Conservation (phyloP, 106 monocot genomes). For the Dendrobium officinale region DNA sequence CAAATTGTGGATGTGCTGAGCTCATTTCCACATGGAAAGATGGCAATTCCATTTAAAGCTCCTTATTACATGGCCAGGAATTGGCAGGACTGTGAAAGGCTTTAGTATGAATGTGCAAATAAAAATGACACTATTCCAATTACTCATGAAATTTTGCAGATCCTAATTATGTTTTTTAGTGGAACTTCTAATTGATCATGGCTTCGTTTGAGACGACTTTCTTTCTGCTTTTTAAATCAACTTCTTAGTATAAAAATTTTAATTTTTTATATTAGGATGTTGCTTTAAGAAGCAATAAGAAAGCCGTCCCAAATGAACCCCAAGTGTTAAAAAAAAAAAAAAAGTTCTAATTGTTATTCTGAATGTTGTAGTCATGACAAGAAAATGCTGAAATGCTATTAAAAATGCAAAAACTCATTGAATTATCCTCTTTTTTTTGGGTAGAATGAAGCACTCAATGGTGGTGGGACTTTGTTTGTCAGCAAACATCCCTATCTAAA, state of each 20-base stretch:
- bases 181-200: background rate
- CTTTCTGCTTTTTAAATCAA: too few species aligned
- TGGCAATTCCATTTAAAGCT: background rate
- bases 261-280: too few species aligned
- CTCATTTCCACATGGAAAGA: background rate
- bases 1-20: background rate
- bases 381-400: background rate
- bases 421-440: background rate
- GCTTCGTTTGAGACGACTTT: too few species aligned
- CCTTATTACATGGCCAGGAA: background rate
- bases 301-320: too few species aligned
- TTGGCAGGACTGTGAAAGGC: background rate
- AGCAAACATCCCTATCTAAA: slow-evolving; percentile 67
- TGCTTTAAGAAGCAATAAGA: too few species aligned
- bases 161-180: background rate
- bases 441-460: slow-evolving; percentile 92
- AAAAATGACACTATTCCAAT: background rate
- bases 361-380: background rate
- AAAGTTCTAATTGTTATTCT: background rate
- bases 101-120: background rate
- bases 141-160: background rate
- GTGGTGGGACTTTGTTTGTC: slow-evolving; percentile 87
- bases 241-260: too few species aligned
- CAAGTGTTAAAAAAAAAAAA: too few species aligned
- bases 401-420: background rate